A percentile compares a stretch with the other conserved stretches of the same genome.
phyloP scores from a whole-genome alignment of 441 rosid genomes.

The Croton laevigatus region DNA sequence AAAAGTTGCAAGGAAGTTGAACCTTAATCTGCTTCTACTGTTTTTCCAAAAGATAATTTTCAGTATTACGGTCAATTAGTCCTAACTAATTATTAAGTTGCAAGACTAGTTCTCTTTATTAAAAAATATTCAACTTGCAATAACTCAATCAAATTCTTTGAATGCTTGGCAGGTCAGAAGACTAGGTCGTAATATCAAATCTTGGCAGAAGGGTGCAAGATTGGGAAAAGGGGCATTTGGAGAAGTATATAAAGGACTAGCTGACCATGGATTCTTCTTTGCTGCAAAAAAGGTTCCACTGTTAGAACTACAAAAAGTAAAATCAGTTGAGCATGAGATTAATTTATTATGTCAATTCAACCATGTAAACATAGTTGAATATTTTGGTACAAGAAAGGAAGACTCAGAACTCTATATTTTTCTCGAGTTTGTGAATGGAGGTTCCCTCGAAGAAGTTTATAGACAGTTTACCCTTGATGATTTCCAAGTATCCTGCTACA shows the following conservation, averaged over 20 bases:
- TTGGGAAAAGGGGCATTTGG: not conserved
- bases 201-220: not conserved
- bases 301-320: not conserved
- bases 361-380: slow-evolving; percentile 1
- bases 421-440: not conserved
- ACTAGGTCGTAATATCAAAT: not conserved
- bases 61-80: no score
- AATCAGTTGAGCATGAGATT: not conserved
- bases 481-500: not conserved
- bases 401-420: no score
- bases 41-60: slow-evolving; percentile 29
- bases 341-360: not conserved
- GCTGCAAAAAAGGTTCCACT: not conserved
- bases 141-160: not conserved
- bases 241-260: not conserved
- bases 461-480: not conserved
- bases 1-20: no score
- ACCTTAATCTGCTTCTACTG: no score
- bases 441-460: not conserved
- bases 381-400: not conserved
- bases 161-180: not conserved
- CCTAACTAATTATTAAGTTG: no score
- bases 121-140: not conserved
- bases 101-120: not conserved
- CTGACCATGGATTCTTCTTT: not conserved